Evolutionary conservation across 2,329 filamentous ascomycete species (phyloP).

Genomic region (Sclerotinia trifoliorum): DNA sequence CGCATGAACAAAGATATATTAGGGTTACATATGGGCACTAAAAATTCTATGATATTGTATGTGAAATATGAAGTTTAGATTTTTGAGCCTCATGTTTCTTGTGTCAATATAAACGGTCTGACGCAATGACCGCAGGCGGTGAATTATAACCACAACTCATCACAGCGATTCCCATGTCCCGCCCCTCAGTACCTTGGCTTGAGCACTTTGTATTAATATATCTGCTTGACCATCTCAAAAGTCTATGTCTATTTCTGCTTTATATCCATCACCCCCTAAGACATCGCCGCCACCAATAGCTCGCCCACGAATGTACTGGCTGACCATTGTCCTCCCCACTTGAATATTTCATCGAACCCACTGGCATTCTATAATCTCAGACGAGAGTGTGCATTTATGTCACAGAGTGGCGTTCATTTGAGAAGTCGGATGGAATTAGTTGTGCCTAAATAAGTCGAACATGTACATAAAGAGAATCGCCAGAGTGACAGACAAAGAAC

Average conservation of each 20-base stretch:
- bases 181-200: background rate
- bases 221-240: background rate
- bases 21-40: background rate
- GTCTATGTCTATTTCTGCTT: background rate
- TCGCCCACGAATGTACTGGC: background rate
- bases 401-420: background rate
- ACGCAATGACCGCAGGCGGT: background rate
- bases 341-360: background rate
- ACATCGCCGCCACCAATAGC: background rate
- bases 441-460: background rate
- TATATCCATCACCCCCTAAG: background rate
- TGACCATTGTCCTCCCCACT: background rate
- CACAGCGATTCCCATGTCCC: background rate
- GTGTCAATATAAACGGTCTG: background rate
- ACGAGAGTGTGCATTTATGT: background rate
- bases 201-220: background rate
- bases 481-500: background rate
- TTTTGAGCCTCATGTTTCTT: background rate
- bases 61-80: background rate
- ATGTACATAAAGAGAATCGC: background rate
- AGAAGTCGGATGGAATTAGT: background rate
- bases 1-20: background rate
- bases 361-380: too few relatives aligned
- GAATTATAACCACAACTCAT: background rate
- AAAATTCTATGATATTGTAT: background rate